These are phyloP conservation scores for Xylaria venustula DNA, from an alignment of 495 filamentous ascomycete genomes.

Conservation along the genomic window DNA sequence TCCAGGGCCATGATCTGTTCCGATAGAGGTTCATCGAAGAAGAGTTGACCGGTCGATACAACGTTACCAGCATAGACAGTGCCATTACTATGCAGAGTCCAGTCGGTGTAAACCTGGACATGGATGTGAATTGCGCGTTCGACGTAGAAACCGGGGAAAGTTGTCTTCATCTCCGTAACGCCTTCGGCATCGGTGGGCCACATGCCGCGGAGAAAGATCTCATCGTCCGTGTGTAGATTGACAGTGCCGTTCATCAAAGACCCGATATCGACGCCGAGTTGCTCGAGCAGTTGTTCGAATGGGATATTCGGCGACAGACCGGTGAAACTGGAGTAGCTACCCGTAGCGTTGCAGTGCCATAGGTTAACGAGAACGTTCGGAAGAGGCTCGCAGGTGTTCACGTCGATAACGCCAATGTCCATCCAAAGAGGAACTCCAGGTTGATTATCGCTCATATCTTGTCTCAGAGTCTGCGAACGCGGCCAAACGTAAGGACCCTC, in stretches of 20 bases:
- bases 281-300: slow-evolving; percentile 10
- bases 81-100: slow-evolving; percentile 12
- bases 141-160: slow-evolving; percentile 18
- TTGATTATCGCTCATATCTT: not conserved
- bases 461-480: not conserved
- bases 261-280: not conserved
- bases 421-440: slow-evolving; percentile 21
- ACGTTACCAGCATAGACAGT: slow-evolving; percentile 5
- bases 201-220: slow-evolving; percentile 18
- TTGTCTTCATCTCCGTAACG: not conserved
- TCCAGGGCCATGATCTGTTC: slow-evolving; percentile 17
- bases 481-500: not conserved
- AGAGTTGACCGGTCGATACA: slow-evolving; percentile 16
- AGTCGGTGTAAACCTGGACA: slow-evolving; percentile 15
- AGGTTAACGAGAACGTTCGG: slow-evolving; percentile 24
- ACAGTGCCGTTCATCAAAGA: not conserved
- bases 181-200: slow-evolving; percentile 9
- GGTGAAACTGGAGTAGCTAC: slow-evolving; percentile 11
- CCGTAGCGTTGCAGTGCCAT: slow-evolving; percentile 29
- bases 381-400: slow-evolving; percentile 24
- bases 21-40: slow-evolving; percentile 12
- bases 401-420: slow-evolving; percentile 27
- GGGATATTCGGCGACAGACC: slow-evolving; percentile 2
- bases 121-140: slow-evolving; percentile 19
- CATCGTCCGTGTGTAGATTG: slow-evolving; percentile 12